Evolutionary conservation across 2,329 filamentous ascomycete genomes (phyloP).

Genomic region (Fusarium zealandicum): DNA sequence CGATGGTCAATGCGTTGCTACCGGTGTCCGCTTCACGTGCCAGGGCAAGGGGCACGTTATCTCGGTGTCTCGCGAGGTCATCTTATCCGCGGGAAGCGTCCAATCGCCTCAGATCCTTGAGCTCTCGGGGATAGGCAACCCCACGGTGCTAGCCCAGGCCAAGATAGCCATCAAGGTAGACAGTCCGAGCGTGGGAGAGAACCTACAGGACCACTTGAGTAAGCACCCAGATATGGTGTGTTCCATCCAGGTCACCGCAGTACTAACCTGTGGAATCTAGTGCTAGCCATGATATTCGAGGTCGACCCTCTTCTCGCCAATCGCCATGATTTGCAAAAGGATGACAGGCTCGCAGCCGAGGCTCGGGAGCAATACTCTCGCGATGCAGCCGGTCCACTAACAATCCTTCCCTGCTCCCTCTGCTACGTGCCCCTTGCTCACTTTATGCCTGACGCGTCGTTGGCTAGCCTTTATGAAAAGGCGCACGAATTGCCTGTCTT

Average conservation of each 20-base stretch:
- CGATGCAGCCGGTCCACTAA: conserved; percentile 46
- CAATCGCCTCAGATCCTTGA: conserved; percentile 67
- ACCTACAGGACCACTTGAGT: conserved; percentile 56
- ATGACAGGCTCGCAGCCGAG: conserved; percentile 40
- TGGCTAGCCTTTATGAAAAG: conserved; percentile 33
- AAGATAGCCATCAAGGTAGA: conserved; percentile 50
- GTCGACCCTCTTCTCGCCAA: conserved; percentile 52
- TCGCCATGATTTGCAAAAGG: conserved; percentile 49
- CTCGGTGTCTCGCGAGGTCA: conserved; percentile 57
- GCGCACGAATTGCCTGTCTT: conserved; percentile 32
- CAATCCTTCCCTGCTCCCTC: conserved; percentile 51
- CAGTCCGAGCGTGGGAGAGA: conserved; percentile 56
- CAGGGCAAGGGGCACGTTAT: conserved; percentile 49
- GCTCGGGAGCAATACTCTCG: conserved; percentile 46
- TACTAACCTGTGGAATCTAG: conserved; percentile 40
- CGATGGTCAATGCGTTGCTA: conserved; percentile 33
- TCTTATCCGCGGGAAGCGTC: conserved; percentile 65
- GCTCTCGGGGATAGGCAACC: conserved; percentile 65
- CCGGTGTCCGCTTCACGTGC: conserved; percentile 46
- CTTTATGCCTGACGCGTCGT: conserved; percentile 37
- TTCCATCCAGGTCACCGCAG: too few species aligned
- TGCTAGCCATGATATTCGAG: conserved; percentile 54
- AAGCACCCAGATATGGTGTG: conserved; percentile 10
- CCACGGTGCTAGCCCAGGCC: conserved; percentile 46
- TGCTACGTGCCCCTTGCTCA: conserved; percentile 52